Conservation (phyloP, 768 basidiomycete genomes). For the Tricholoma flavovirens region DNA sequence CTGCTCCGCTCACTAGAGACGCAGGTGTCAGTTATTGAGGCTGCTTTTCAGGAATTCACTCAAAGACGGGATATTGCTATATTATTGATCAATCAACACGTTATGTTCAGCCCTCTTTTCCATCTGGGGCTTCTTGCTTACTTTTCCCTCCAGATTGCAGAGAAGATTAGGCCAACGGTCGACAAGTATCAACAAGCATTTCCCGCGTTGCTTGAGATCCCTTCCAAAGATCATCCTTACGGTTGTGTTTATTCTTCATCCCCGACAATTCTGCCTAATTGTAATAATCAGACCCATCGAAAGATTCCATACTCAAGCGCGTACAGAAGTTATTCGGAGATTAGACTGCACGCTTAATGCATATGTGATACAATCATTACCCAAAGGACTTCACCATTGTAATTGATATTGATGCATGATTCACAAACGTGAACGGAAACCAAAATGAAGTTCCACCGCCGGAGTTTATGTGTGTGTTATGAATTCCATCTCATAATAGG, state of each 20-base stretch:
- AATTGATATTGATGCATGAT: not conserved
- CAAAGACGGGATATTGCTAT: constrained; percentile 94
- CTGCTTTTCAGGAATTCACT: constrained; percentile 91
- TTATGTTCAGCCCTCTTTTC: constrained; percentile 50
- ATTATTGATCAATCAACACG: constrained; percentile 97
- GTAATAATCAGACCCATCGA: constrained; percentile 69
- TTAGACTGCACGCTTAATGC: constrained; percentile 30
- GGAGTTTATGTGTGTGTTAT: constrained; percentile 14
- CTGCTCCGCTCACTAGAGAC: constrained; percentile 48
- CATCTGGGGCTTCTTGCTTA: not conserved
- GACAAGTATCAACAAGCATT: constrained; percentile 96
- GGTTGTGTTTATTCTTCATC: constrained; percentile 45
- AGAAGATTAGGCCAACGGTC: constrained; percentile 92
- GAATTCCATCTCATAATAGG: constrained; percentile 64
- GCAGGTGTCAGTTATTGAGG: constrained; percentile 83
- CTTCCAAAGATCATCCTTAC: constrained; percentile 97
- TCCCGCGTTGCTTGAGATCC: constrained; percentile 95
- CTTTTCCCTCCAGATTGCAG: constrained; percentile 65
- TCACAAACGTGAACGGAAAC: not conserved
- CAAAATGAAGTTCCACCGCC: constrained; percentile 10
- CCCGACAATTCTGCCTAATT: not conserved
- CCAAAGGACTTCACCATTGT: not conserved
- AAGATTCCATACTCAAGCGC: constrained; percentile 92
- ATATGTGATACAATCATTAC: not conserved
- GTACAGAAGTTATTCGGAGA: constrained; percentile 97